phyloP scores from a whole-genome alignment of 106 monocot species.

The Phalaenopsis equestris region DNA sequence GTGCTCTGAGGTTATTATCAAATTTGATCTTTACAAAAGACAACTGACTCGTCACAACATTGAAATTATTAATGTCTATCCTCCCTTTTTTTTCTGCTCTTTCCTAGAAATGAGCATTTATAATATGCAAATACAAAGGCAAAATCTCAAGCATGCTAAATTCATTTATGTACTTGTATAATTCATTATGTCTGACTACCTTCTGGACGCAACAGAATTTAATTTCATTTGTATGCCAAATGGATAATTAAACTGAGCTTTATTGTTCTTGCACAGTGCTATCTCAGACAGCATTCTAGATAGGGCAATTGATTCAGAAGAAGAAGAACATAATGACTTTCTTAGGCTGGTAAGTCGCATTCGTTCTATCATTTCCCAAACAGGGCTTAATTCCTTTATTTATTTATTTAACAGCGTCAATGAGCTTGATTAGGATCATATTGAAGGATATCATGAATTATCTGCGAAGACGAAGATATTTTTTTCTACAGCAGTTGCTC shows the following conservation, averaged over 20 bases:
- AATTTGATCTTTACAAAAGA: too few species aligned
- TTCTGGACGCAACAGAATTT: not conserved
- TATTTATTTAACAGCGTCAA: not conserved
- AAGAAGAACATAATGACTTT: slow-evolving; percentile 44
- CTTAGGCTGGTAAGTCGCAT: slow-evolving; percentile 39
- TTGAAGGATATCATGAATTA: slow-evolving; percentile 55
- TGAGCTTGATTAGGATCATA: slow-evolving; percentile 30
- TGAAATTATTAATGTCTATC: too few species aligned
- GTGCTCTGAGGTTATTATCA: too few species aligned
- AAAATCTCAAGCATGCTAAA: not conserved
- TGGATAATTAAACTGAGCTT: not conserved
- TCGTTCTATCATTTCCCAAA: not conserved
- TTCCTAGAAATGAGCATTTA: too few species aligned
- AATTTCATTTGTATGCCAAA: not conserved
- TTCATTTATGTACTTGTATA: not conserved
- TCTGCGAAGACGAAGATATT: slow-evolving; percentile 59
- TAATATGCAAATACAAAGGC: not conserved
- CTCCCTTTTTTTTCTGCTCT: too few species aligned
- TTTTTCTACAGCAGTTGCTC: slow-evolving; percentile 51
- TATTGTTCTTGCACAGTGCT: slow-evolving; percentile 22
- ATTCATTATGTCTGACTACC: not conserved
- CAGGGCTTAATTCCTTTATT: not conserved
- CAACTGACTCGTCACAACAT: too few species aligned
- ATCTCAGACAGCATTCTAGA: slow-evolving; percentile 53
- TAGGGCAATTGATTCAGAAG: slow-evolving; percentile 51